Evolutionary conservation across 768 basidiomycete species (phyloP), one percentile per base, ranked within the genome.

Genomic region (Psilocybe tampanensis): DNA sequence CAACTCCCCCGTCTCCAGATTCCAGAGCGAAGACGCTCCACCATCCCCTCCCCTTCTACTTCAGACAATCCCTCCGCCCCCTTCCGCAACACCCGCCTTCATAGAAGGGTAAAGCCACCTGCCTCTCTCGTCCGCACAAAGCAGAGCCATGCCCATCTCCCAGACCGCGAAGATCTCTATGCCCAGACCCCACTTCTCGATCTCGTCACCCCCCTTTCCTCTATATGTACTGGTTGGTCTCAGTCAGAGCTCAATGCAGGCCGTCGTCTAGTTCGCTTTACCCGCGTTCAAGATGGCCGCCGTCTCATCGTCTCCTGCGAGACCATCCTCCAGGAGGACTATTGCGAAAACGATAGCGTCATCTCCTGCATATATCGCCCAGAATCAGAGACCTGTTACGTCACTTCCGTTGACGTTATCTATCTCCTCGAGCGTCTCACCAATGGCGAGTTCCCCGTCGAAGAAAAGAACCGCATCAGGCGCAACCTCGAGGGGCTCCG

Each of bases 341-440:
- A 91, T 68, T 73, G 79, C 54, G 82, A 88, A 34, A 78, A 84
- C 24, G 87, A 89, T 68, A 87, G 86, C 66, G 92, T 96, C 69
- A 87, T 98, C 64, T 97, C 95, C 0, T 98, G 96, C 79, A 98
- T 98, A 67, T 93, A 89, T 71, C 86, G 92, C 52, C 82, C 90
- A 55, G 89, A 92, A 55, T 77, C 76, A 1, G 86, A 89, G 63
- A 75, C 84, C 2, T 96, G 86, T 74, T 96, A 86, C 70, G 87
- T 95, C 63, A 98, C 96, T 39, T 95, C 94, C 0, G 96, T 98
- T 63, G 96, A 98, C 70, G 88, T 96, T 72, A 95, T 98, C 66
- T 92, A 89, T 69, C 82, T 98, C 26, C 84, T 98, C 52, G 94
- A 98, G 74, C 81, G 82, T 2, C 76, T 84, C 44, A 81, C 81